These are phyloP conservation scores for Pythium volutum DNA, from an alignment of 352 stramenopile genomes.

Conservation along the genomic window DNA sequence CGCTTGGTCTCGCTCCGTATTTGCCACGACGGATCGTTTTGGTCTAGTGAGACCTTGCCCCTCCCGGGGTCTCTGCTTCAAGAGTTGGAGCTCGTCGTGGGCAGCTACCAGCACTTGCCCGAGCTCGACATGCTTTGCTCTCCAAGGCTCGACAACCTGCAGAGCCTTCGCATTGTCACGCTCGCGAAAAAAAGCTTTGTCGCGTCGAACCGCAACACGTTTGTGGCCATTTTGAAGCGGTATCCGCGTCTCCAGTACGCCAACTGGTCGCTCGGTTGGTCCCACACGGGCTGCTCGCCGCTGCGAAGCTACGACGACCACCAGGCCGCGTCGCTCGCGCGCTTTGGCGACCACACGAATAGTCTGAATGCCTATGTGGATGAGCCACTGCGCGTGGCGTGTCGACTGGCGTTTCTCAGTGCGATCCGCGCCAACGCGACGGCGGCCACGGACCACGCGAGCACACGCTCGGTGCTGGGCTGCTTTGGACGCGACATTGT, in stretches of 20 bases:
- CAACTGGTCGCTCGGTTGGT: conserved; percentile 4
- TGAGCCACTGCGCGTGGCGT: not conserved
- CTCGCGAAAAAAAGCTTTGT: not conserved
- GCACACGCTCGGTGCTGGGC: not conserved
- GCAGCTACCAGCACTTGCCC: not conserved
- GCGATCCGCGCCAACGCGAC: not conserved
- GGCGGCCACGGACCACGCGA: not conserved
- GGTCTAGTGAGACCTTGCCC: not conserved
- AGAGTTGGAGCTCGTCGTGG: conserved; percentile 4
- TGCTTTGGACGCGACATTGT: not conserved
- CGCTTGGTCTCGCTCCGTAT: not conserved
- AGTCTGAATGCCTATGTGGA: not conserved
- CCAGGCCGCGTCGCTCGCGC: not conserved
- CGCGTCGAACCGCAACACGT: not conserved
- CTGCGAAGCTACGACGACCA: conserved; percentile 3
- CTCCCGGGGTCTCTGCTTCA: not conserved
- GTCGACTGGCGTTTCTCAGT: conserved; percentile 5
- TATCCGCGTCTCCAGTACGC: conserved; percentile 3
- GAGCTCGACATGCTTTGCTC: not conserved
- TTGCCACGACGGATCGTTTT: conserved; percentile 5
- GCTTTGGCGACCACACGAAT: not conserved
- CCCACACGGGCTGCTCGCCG: conserved; percentile 1
- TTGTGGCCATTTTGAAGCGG: not conserved
- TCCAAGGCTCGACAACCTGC: not conserved
- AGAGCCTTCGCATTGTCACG: not conserved